phyloP scores from a whole-genome alignment of 768 basidiomycete species.

The Mycena sanguinolenta region DNA sequence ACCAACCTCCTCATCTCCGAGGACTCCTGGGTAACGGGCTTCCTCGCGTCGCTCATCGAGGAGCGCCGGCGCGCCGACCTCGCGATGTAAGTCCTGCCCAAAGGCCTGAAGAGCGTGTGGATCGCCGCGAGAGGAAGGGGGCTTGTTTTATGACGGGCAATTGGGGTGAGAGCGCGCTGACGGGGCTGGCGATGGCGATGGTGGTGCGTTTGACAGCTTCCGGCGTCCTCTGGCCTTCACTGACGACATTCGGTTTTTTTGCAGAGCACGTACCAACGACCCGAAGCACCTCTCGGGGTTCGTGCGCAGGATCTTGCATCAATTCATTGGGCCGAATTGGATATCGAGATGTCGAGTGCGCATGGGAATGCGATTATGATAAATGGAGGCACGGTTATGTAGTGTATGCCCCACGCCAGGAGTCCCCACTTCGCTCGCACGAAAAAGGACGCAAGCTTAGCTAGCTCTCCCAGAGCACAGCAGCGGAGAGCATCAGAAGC shows the following conservation, averaged over 20 bases:
- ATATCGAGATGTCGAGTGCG: background rate
- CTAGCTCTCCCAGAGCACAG: too few species aligned
- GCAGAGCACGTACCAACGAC: slow-evolving; percentile 79
- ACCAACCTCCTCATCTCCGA: slow-evolving; percentile 74
- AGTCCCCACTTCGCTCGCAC: too few species aligned
- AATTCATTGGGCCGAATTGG: slow-evolving; percentile 90
- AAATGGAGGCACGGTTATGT: too few species aligned
- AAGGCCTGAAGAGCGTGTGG: slow-evolving; percentile 94
- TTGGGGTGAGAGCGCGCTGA: slow-evolving; percentile 65
- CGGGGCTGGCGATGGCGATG: slow-evolving; percentile 33
- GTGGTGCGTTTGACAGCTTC: slow-evolving; percentile 59
- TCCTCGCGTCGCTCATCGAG: slow-evolving; percentile 86
- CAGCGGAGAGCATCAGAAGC: too few species aligned
- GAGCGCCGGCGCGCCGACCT: slow-evolving; percentile 88
- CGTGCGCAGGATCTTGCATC: slow-evolving; percentile 85
- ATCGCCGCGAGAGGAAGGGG: slow-evolving; percentile 80
- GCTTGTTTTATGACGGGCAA: slow-evolving; percentile 79
- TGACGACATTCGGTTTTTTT: too few species aligned
- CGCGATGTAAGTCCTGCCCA: slow-evolving; percentile 93
- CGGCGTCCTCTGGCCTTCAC: background rate
- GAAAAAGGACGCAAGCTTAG: too few species aligned
- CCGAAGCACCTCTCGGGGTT: slow-evolving; percentile 80
- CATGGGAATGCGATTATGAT: too few species aligned
- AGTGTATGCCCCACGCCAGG: too few species aligned
- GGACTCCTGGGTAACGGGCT: slow-evolving; percentile 78